These are phyloP conservation scores for Lasiosphaeris hirsuta DNA, from an alignment of 495 filamentous ascomycete species.

Conservation along the genomic window DNA sequence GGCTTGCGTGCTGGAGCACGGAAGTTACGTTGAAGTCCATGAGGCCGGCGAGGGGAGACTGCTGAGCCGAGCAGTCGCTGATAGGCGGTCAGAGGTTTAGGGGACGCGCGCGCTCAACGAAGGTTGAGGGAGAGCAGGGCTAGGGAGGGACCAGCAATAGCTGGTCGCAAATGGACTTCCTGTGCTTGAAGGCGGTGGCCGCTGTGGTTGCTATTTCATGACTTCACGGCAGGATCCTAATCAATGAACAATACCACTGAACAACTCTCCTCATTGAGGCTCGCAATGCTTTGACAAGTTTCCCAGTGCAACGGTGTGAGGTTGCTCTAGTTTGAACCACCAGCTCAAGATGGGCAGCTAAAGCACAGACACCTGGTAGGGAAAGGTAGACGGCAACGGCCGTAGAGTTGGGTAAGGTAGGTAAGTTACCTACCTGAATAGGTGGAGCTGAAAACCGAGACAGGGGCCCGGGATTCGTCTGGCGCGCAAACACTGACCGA, in stretches of 20 bases:
- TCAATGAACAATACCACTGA: constrained; percentile 25
- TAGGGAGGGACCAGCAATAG: neutral
- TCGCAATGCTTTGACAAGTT: too few species aligned
- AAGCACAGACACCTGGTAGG: too few species aligned
- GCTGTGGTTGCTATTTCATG: constrained; percentile 39
- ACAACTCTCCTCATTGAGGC: neutral
- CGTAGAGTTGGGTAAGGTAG: too few species aligned
- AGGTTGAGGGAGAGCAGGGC: constrained; percentile 3
- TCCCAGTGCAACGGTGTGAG: too few species aligned
- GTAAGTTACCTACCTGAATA: too few species aligned
- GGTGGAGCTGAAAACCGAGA: neutral
- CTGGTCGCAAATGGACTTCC: constrained; percentile 3
- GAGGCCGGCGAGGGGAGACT: neutral
- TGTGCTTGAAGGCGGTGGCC: constrained; percentile 25
- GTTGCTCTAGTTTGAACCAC: too few species aligned
- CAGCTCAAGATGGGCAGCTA: too few species aligned
- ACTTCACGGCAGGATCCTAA: constrained; percentile 44
- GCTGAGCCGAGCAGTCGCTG: constrained; percentile 1
- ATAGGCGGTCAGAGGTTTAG: neutral
- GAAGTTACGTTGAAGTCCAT: neutral
- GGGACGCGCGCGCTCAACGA: neutral
- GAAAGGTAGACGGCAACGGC: too few species aligned
- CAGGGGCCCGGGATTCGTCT: neutral
- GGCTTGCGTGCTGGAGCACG: neutral
- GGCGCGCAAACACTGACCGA: constrained; percentile 1